Evolutionary conservation across 2,329 filamentous ascomycete genomes (phyloP), one percentile per base, ranked within the genome.

Genomic region (Colletotrichum echinochloae): DNA sequence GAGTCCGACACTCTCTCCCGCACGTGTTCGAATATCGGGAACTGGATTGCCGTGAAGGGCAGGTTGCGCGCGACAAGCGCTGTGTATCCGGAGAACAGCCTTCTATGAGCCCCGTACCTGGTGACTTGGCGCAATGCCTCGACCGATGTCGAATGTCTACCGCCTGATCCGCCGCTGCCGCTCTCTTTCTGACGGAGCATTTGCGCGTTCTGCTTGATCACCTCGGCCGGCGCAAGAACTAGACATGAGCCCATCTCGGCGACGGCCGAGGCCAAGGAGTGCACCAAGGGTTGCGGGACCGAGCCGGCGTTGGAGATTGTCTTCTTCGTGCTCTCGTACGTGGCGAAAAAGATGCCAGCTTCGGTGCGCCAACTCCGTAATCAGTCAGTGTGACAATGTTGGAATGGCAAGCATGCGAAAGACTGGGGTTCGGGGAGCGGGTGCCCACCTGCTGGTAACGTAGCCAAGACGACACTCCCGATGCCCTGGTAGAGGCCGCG

Each of bases 161-260:
- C 33, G n/a, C 44, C 41, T 18, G 52, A 7, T 4, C 51, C 44
- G 14, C 20, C 35, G 20, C 51, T 20, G 70, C 74, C 28, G 73
- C 76, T 76, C 66, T 46, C 44, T 46, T 48, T 73, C 20, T 72
- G 76, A 39, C 76, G 84, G 0, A 96, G 84, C 87, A 97, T 94
- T 80, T 97, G 94, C 0, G 95, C 94, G 80, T 97, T 97, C 78
- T 97, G 94, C 82, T 98, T 97, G 73, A 97, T 89, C 9, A 97
- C 93, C 79, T 97, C 94, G 18, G 94, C 94, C 0, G 94, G 95
- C 0, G 94, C 95, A 44, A 97, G 88, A 71, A 97, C 93, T 26
- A 94, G 86, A 78, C 95, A 97, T 6, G 94, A 95, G 3, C 94
- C 92, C 74, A 94, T 88, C 81, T 98, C 95, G 1, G 92, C 95